Evolutionary conservation across 2,329 filamentous ascomycete species (phyloP), one percentile per base, ranked within the genome.

Genomic region (Arthrobotrys sphaeroides): DNA sequence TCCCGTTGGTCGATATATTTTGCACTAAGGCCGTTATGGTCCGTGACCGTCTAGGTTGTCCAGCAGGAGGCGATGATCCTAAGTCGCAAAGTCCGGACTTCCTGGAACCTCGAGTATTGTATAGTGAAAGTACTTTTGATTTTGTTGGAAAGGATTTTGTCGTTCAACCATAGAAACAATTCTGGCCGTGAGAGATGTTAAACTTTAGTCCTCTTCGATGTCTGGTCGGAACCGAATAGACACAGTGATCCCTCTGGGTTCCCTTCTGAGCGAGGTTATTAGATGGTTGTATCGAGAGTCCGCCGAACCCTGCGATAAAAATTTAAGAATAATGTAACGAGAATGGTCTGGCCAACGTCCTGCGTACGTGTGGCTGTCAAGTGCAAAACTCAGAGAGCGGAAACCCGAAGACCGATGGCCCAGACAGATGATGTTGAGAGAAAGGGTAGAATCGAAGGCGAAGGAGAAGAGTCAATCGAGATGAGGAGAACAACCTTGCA

Each of bases 401-500:
- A 38, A 55, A 55, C 16, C 24, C 31, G 31, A 10, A 40, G 40
- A 18, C 43, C 38, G 22, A 38, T 18, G 45, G 38, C 9, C 28
- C 18, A 40, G 24, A 28, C 55, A 62, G 66, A 70, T 45, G 55
- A 55, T 60, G 31, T 45, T 43, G 61, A 51, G 53, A 22, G 49
- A 73, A 73, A 61, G 69, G 47, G 47, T 59, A 33, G 69, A 61
- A 55, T 64, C 31, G 42, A 55, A 47, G 45, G 55, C 36, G 66
- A 70, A 60, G 57, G 55, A 60, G 51, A 62, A 26, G 43, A 53
- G 45, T 55, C 42, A 53, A 49, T 64, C 45, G 53, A 74, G 62
- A 66, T 60, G 53, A 68, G 55, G 45, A 68, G 65, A 66, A 33
- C 61, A 73, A 62, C 69, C 69, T 66, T 60, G 57, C 26, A 62